Conservation (phyloP, 2,329 filamentous ascomycete species). For the Thielaviopsis ethacetica region DNA sequence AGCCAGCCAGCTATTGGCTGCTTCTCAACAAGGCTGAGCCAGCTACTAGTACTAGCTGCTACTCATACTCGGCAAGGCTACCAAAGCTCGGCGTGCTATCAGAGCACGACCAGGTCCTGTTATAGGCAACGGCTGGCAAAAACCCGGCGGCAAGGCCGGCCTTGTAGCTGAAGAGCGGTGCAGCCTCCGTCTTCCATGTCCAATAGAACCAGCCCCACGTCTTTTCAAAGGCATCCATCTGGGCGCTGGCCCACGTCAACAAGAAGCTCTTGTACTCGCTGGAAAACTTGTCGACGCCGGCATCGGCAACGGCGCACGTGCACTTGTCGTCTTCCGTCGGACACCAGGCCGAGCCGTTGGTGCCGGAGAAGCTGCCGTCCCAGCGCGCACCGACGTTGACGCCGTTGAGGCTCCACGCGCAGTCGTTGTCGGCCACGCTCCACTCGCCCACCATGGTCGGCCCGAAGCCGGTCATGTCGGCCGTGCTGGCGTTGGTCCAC, state of each 20-base stretch:
- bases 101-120: conserved; percentile 32
- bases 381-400: conserved; percentile 54
- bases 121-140: conserved; percentile 41
- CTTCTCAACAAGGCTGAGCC: background rate
- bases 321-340: conserved; percentile 36
- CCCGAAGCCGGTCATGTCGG: conserved; percentile 34
- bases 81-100: conserved; percentile 17
- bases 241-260: conserved; percentile 54
- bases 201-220: conserved; percentile 72
- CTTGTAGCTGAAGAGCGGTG: conserved; percentile 61
- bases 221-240: conserved; percentile 58
- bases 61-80: conserved; percentile 16
- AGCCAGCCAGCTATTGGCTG: background rate
- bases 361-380: conserved; percentile 48
- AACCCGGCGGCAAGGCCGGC: conserved; percentile 42
- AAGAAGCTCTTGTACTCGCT: conserved; percentile 51
- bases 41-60: background rate
- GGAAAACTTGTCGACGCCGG: conserved; percentile 12
- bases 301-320: conserved; percentile 42
- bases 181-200: conserved; percentile 61
- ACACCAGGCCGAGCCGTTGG: conserved; percentile 41
- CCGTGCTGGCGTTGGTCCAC: conserved; percentile 44
- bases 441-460: conserved; percentile 64
- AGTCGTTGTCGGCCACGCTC: conserved; percentile 59
- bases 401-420: conserved; percentile 46